Base-by-base conservation (phyloP, 768 basidiomycete species). In the Termitomyces sp. region DNA sequence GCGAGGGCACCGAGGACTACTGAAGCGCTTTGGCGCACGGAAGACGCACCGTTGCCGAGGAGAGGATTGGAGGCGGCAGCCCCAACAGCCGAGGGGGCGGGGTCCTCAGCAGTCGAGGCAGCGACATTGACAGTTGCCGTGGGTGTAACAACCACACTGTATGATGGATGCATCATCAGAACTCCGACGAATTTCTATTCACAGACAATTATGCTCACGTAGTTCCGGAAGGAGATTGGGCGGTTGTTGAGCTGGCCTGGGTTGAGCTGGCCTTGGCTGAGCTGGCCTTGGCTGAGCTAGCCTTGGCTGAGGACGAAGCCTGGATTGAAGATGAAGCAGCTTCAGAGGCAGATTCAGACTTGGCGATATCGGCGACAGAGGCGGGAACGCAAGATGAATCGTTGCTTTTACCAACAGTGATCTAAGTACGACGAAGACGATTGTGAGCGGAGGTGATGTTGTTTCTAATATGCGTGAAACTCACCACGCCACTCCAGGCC, bases 401-500 rank as follows among this genome's bases (percentile, higher is more conserved):
- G 65, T 67, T 65, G 66, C 79, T 76, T 48, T 67, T 62, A 31
- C 59, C 68, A 60, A 83, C 72, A 50, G 74, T 77, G 61, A 81
- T 72, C 81, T 83, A 25, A 25, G 25, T 25, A 56, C 5, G 62
- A 56, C 10, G 15, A 36, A 46, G 50, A n/a, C 55, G 51, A 57
- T 52, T 55, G 59, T 53, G 34, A 57, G 56, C 37, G 38, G 10
- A 31, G 40, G 31, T 17, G 47, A 48, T 55, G 60, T 70, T 64
- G 36, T 37, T 25, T 48, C 46, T 53, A 64, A 59, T 17, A 32
- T 25, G 32, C 57, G 11, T 31, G 15, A 49, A 62, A 79, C 85
- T 69, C 62, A 91, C 90, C 11, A 65, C 66, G 40, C 75, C 77
- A 65, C 83, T 85, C 91, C 91, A 93, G 3, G 82, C 89, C 66